Percentiles rank a stretch among this genome's conserved stretches.
Conservation (phyloP, 495 filamentous ascomycete species). For the Lepidopterella palustris region DNA sequence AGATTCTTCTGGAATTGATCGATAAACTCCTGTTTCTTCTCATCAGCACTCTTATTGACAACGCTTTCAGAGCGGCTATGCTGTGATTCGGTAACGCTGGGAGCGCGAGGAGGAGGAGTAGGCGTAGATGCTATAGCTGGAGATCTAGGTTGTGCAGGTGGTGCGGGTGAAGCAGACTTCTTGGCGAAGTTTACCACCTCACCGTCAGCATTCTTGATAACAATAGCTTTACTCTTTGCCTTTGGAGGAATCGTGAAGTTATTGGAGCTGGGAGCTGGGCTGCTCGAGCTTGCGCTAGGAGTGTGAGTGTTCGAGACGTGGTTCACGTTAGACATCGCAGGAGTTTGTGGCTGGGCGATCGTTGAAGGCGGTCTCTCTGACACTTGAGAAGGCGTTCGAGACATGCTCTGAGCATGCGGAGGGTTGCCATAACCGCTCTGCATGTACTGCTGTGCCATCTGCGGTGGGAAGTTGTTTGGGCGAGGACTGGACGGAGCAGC, state of each 20-base stretch:
- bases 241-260: slow-evolving; percentile 49
- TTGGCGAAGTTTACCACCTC: slow-evolving; percentile 58
- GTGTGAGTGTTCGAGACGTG: slow-evolving; percentile 45
- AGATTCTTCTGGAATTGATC: slow-evolving; percentile 55
- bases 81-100: slow-evolving; percentile 45
- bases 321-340: slow-evolving; percentile 49
- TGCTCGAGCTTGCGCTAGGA: slow-evolving; percentile 51
- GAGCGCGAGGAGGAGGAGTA: slow-evolving; percentile 53
- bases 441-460: slow-evolving; percentile 32
- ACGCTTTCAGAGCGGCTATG: slow-evolving; percentile 56
- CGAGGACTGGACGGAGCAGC: slow-evolving; percentile 31
- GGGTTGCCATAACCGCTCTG: slow-evolving; percentile 48
- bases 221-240: slow-evolving; percentile 61
- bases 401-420: slow-evolving; percentile 61
- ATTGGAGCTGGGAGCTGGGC: slow-evolving; percentile 40
- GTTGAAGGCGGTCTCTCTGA: slow-evolving; percentile 75
- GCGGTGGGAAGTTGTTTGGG: slow-evolving; percentile 26
- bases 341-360: slow-evolving; percentile 60
- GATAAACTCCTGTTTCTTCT: slow-evolving; percentile 54
- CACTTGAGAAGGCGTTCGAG: slow-evolving; percentile 74
- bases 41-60: slow-evolving; percentile 57
- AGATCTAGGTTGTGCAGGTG: slow-evolving; percentile 29
- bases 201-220: slow-evolving; percentile 73
- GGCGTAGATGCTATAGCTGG: slow-evolving; percentile 57
- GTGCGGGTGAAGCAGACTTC: slow-evolving; percentile 47